Conservation (phyloP, 306 rosid genomes). For the Purshia tridentata region DNA sequence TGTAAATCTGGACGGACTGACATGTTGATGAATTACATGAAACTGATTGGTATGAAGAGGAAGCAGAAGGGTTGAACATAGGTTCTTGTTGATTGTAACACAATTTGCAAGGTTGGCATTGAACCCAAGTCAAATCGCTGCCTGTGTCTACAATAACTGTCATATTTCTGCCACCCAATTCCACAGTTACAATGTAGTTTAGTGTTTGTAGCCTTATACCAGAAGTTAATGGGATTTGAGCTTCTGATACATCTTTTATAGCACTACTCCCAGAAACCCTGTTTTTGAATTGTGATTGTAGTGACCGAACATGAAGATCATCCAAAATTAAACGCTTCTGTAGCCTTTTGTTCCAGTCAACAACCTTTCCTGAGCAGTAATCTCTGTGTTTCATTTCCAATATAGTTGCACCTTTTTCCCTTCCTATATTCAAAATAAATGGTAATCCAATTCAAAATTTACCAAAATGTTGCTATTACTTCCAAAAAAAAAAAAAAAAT, state of each 20-base stretch:
- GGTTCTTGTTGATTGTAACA: conserved; percentile 79
- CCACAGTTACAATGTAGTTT: conserved; percentile 74
- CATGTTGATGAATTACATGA: conserved; percentile 63
- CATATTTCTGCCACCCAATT: conserved; percentile 51
- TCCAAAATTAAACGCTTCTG: conserved; percentile 48
- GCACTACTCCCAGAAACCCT: conserved; percentile 15
- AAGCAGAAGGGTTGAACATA: conserved; percentile 58
- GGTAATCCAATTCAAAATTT: not conserved
- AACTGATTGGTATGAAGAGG: conserved; percentile 56
- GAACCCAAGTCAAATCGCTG: conserved; percentile 86
- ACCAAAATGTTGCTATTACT: too few relatives aligned
- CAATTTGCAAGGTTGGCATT: conserved; percentile 72
- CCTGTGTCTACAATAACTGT: conserved; percentile 87
- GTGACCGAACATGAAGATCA: conserved; percentile 44
- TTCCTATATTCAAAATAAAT: conserved; percentile 40
- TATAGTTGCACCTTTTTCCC: conserved; percentile 53
- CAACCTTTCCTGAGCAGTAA: conserved; percentile 50
- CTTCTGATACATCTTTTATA: conserved; percentile 32
- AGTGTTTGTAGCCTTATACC: conserved; percentile 59
- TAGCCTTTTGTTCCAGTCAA: conserved; percentile 37
- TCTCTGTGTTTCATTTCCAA: conserved; percentile 71
- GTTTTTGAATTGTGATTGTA: conserved; percentile 43
- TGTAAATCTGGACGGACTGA: conserved; percentile 38
- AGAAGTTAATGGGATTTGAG: conserved; percentile 67
- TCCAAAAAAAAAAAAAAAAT: too few relatives aligned